Percentiles rank a stretch among this genome's conserved stretches.
These are phyloP conservation scores for Actinomortierella ambigua DNA, from an alignment of 371 early-diverging fungal species.

Conservation along the genomic window DNA sequence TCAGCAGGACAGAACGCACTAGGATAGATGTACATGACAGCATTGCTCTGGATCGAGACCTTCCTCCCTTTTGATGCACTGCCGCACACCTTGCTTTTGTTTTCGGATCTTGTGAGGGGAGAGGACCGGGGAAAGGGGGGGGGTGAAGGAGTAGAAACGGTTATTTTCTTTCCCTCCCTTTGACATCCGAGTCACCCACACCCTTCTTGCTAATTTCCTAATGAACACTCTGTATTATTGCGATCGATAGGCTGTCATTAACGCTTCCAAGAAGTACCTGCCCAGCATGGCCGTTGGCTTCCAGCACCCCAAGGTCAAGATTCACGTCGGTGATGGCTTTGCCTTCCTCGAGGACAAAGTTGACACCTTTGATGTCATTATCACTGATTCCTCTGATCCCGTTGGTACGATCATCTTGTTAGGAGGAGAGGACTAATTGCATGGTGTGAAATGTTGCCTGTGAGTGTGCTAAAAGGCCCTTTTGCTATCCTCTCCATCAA, in stretches of 20 bases:
- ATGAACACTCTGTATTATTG: background rate
- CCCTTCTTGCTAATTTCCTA: background rate
- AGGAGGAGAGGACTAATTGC: background rate
- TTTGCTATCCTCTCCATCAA: too few relatives aligned
- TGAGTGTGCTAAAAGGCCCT: too few relatives aligned
- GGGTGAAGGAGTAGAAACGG: too few relatives aligned
- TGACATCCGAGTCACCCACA: background rate
- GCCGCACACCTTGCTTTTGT: too few relatives aligned
- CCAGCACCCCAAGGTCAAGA: constrained; percentile 90
- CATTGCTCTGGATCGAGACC: too few relatives aligned
- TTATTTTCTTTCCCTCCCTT: background rate
- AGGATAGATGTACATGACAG: too few relatives aligned
- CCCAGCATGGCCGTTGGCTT: constrained; percentile 95
- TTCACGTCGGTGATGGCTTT: constrained; percentile 95
- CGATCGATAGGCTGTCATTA: constrained; percentile 82
- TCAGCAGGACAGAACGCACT: too few relatives aligned
- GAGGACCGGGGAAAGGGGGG: too few relatives aligned
- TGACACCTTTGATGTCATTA: constrained; percentile 93
- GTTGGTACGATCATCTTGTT: constrained; percentile 61
- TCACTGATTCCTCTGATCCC: constrained; percentile 98
- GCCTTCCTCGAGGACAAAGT: constrained; percentile 87
- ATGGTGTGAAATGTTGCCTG: background rate
- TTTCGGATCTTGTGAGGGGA: too few relatives aligned
- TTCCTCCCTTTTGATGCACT: too few relatives aligned
- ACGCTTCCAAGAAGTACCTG: constrained; percentile 89